Evolutionary conservation across 2,329 filamentous ascomycete genomes (phyloP).

Genomic region (Fusarium verticillioides): DNA sequence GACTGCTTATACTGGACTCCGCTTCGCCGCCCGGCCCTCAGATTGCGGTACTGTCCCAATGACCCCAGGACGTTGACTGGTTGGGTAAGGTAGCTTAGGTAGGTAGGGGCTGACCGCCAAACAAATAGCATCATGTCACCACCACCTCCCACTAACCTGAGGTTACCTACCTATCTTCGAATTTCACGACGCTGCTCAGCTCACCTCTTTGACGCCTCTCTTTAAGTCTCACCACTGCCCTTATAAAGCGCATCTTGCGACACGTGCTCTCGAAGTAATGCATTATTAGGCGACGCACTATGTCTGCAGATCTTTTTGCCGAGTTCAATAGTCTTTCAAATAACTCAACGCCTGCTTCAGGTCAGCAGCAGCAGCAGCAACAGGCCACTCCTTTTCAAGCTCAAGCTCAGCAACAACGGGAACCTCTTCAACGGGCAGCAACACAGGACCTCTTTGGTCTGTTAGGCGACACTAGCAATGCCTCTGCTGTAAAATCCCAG

Average conservation of each 20-base stretch:
- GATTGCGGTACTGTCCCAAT: slow-evolving; percentile 2
- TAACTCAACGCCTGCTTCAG: slow-evolving; percentile 47
- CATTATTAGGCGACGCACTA: slow-evolving; percentile 47
- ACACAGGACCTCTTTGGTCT: slow-evolving; percentile 46
- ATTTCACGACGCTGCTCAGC: neutral
- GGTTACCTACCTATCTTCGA: slow-evolving; percentile 7
- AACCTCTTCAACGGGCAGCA: slow-evolving; percentile 22
- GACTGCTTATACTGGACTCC: slow-evolving; percentile 13
- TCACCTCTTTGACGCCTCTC: neutral
- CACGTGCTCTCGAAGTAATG: slow-evolving; percentile 17
- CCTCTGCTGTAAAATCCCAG: slow-evolving; percentile 28
- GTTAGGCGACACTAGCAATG: slow-evolving; percentile 33
- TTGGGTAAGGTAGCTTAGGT: no score
- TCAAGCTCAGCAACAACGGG: slow-evolving; percentile 16
- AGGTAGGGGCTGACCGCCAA: slow-evolving; percentile 28
- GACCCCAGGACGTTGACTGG: neutral
- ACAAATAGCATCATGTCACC: slow-evolving; percentile 19
- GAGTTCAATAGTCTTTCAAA: slow-evolving; percentile 66
- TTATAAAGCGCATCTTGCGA: slow-evolving; percentile 12
- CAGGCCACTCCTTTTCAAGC: slow-evolving; percentile 25
- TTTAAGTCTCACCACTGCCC: neutral
- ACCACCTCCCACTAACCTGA: neutral
- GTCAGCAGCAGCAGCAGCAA: slow-evolving; percentile 8
- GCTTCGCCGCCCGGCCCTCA: neutral
- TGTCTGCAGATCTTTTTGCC: slow-evolving; percentile 75